These are phyloP conservation scores for Panaeolus papilionaceus DNA, from an alignment of 768 basidiomycete genomes.

Conservation along the genomic window DNA sequence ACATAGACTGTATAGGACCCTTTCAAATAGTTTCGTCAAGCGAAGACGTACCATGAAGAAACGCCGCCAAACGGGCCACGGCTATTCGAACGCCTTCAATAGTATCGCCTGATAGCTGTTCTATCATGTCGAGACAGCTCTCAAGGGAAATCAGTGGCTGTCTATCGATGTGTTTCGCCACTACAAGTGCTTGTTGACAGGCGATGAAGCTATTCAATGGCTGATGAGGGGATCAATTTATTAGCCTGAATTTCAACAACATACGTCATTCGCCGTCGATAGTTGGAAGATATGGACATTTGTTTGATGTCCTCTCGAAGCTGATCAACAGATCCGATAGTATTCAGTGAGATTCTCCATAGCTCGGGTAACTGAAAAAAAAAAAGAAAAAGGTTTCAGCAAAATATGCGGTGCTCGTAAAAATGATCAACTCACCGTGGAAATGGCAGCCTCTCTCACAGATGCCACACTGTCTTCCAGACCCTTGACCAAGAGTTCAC, in stretches of 20 bases:
- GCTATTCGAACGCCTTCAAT: slow-evolving; percentile 89
- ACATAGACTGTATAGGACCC: slow-evolving; percentile 20
- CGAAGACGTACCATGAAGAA: slow-evolving; percentile 56
- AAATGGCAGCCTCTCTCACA: slow-evolving; percentile 79
- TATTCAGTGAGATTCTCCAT: slow-evolving; percentile 45
- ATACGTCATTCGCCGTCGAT: slow-evolving; percentile 76
- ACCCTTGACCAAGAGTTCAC: slow-evolving; percentile 61
- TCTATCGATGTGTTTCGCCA: slow-evolving; percentile 36
- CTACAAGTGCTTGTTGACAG: slow-evolving; percentile 69
- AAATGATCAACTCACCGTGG: slow-evolving; percentile 55
- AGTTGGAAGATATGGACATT: slow-evolving; percentile 52
- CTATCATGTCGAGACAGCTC: slow-evolving; percentile 61
- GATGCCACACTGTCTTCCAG: slow-evolving; percentile 83
- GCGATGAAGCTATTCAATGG: slow-evolving; percentile 65
- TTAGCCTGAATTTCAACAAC: slow-evolving; percentile 30
- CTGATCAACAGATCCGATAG: slow-evolving; percentile 39
- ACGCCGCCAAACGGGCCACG: slow-evolving; percentile 74
- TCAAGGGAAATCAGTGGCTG: slow-evolving; percentile 44
- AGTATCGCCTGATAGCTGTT: slow-evolving; percentile 62
- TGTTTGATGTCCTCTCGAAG: slow-evolving; percentile 48
- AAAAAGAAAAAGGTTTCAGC: slow-evolving; percentile 16
- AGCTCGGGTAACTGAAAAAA: slow-evolving; percentile 54
- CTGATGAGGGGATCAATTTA: slow-evolving; percentile 23
- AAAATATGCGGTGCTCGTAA: slow-evolving; percentile 1
- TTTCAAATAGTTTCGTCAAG: slow-evolving; percentile 5